Evolutionary conservation across 768 basidiomycete species (phyloP).

Genomic region (Russula brevipes): DNA sequence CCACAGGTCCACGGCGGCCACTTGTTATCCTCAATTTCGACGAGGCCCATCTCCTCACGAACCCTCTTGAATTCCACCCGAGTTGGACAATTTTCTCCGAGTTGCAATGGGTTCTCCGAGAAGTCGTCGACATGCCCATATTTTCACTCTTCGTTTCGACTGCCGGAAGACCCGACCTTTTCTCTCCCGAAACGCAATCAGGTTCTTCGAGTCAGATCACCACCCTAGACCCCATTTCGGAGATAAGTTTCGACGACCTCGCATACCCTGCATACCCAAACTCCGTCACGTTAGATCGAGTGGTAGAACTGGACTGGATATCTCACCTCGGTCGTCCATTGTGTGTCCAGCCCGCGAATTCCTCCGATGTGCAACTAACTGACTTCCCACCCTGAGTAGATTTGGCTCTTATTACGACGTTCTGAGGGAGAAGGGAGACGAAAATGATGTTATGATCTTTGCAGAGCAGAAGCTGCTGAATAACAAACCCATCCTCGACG

Average conservation of each 20-base stretch:
- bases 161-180: not conserved
- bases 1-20: not conserved
- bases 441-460: not conserved
- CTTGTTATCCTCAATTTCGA: not conserved
- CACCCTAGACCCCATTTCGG: not conserved
- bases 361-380: not conserved
- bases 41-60: not conserved
- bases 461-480: not conserved
- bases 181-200: not conserved
- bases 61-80: not conserved
- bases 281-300: not conserved
- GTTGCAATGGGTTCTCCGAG: not conserved
- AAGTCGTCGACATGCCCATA: not conserved
- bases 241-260: not conserved
- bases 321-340: slow-evolving; percentile 5
- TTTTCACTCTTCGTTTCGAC: not conserved
- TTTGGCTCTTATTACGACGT: not conserved
- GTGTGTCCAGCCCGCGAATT: not conserved
- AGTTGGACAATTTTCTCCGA: not conserved
- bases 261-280: not conserved
- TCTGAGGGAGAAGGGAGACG: too few relatives aligned
- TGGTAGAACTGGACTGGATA: not conserved
- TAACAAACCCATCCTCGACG: not conserved
- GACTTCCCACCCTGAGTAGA: not conserved
- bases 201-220: not conserved